phyloP scores from a whole-genome alignment of 306 rosid genomes.

The Pyrus pyrifolia region DNA sequence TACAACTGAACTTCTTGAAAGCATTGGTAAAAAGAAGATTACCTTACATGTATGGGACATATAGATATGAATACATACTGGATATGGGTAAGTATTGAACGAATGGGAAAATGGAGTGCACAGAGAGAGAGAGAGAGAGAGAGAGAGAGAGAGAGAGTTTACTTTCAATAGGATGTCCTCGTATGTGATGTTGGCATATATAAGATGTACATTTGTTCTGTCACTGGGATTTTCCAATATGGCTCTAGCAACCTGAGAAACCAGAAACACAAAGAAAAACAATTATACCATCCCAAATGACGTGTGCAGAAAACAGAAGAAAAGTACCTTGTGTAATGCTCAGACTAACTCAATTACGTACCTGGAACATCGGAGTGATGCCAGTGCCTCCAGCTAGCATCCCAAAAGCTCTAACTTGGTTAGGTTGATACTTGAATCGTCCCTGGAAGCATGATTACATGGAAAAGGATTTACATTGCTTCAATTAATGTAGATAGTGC shows the following conservation, averaged over 20 bases:
- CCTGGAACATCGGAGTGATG: slow-evolving; percentile 93
- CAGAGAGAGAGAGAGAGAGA: neutral
- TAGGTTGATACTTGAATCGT: slow-evolving; percentile 57
- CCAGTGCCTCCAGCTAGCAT: slow-evolving; percentile 88
- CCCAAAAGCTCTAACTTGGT: slow-evolving; percentile 58
- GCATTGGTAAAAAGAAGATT: too few species aligned
- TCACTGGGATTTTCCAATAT: slow-evolving; percentile 66
- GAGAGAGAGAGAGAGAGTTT: too few species aligned
- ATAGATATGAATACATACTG: neutral
- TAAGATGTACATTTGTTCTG: slow-evolving; percentile 46
- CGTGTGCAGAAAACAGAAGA: neutral
- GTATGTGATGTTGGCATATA: slow-evolving; percentile 59
- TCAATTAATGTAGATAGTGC: neutral
- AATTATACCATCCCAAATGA: neutral
- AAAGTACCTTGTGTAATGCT: neutral
- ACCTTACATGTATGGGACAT: too few species aligned
- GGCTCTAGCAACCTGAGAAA: slow-evolving; percentile 49
- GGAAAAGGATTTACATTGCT: neutral
- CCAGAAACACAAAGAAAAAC: neutral
- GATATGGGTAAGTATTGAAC: neutral
- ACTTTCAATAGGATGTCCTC: slow-evolving; percentile 49
- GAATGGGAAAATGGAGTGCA: too few species aligned
- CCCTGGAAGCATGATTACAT: slow-evolving; percentile 33
- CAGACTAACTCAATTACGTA: slow-evolving; percentile 3
- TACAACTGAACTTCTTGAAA: too few species aligned